Conservation (phyloP, 139 green algal genomes). For the Mychonastes homosphaera region DNA sequence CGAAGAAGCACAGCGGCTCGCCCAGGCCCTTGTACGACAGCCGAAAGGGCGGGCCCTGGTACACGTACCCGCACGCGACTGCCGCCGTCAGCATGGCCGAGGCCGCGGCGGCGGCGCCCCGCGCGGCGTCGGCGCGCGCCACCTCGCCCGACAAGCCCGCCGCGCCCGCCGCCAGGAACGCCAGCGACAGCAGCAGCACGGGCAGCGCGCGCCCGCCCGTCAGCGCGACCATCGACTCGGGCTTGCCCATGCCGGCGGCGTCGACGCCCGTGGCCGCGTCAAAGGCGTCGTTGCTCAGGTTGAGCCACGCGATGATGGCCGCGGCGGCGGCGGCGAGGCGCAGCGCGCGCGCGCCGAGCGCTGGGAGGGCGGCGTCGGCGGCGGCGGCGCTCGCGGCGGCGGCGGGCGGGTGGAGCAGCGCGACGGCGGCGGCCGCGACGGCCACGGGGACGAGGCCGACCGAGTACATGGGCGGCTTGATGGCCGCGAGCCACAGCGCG, state of each 20-base stretch:
- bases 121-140: constrained; percentile 17
- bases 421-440: constrained; percentile 12
- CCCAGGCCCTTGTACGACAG: constrained; percentile 93
- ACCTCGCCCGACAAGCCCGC: constrained; percentile 40
- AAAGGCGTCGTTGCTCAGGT: constrained; percentile 94
- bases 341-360: background rate
- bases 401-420: background rate
- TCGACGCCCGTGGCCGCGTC: constrained; percentile 87
- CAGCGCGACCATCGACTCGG: constrained; percentile 91
- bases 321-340: background rate
- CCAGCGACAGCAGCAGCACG: constrained; percentile 24
- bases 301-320: constrained; percentile 90
- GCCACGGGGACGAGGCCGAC: constrained; percentile 76
- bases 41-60: constrained; percentile 95
- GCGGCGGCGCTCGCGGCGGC: background rate
- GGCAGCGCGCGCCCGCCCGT: constrained; percentile 38
- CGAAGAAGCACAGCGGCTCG: constrained; percentile 92
- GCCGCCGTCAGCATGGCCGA: constrained; percentile 54
- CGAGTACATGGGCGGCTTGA: constrained; percentile 92
- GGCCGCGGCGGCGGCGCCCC: constrained; percentile 7
- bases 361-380: constrained; percentile 22
- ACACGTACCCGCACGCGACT: constrained; percentile 87
- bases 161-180: constrained; percentile 39
- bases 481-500: constrained; percentile 73
- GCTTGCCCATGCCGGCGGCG: constrained; percentile 72